These are phyloP conservation scores for Castanea sativa DNA, from an alignment of 306 rosid genomes.

Conservation along the genomic window DNA sequence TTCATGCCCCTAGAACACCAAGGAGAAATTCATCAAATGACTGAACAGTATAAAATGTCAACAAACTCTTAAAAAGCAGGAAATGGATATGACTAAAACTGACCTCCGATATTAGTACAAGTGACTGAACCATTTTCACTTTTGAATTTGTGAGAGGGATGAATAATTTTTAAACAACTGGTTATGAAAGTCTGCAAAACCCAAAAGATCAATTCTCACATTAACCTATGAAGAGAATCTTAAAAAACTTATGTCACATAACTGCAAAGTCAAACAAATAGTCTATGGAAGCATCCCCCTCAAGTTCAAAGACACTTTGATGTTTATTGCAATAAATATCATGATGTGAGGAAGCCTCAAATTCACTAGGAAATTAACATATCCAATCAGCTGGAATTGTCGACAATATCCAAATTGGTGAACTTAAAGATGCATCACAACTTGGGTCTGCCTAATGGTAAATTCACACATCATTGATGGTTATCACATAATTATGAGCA, in stretches of 20 bases:
- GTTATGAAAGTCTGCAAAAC: slow-evolving; percentile 67
- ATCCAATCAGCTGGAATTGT: slow-evolving; percentile 63
- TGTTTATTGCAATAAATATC: slow-evolving; percentile 45
- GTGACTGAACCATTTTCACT: slow-evolving; percentile 46
- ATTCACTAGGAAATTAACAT: slow-evolving; percentile 47
- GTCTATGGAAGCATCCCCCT: slow-evolving; percentile 79
- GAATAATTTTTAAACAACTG: slow-evolving; percentile 70
- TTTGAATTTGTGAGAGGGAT: slow-evolving; percentile 78
- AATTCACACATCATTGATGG: slow-evolving; percentile 25
- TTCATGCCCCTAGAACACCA: slow-evolving; percentile 58
- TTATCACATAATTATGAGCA: slow-evolving; percentile 17
- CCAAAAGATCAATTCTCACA: slow-evolving; percentile 21
- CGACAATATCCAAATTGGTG: slow-evolving; percentile 61
- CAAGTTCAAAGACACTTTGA: slow-evolving; percentile 86
- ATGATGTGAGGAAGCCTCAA: slow-evolving; percentile 35
- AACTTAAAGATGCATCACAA: slow-evolving; percentile 37
- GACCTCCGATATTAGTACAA: slow-evolving; percentile 2
- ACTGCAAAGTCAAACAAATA: slow-evolving; percentile 49
- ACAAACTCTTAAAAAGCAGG: slow-evolving; percentile 3
- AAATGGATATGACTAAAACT: slow-evolving; percentile 16
- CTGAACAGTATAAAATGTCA: slow-evolving; percentile 9
- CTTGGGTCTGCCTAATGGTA: slow-evolving; percentile 58
- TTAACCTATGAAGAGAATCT: neutral
- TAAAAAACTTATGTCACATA: neutral
- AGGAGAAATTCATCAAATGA: slow-evolving; percentile 23